Conservation (phyloP, 1,284 basidiomycete species). For the Trametes pubescens region DNA sequence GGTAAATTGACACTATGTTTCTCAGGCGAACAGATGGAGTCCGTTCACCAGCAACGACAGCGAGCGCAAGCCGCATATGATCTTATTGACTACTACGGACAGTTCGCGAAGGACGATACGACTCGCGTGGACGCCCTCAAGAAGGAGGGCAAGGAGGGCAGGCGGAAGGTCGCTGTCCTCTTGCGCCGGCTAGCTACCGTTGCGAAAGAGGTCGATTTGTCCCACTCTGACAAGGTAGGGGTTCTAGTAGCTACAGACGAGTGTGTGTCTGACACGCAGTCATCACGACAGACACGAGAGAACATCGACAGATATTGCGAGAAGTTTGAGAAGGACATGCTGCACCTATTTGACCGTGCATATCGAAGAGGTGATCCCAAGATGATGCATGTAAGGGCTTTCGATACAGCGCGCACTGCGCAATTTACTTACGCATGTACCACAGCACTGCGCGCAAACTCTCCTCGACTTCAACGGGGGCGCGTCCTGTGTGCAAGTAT, state of each 20-base stretch:
- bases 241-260: not conserved
- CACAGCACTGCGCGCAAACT: constrained; percentile 95
- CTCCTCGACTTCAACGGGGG: constrained; percentile 99
- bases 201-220: constrained; percentile 92
- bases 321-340: constrained; percentile 98
- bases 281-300: constrained; percentile 71
- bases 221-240: constrained; percentile 78
- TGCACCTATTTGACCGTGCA: constrained; percentile 93
- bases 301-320: constrained; percentile 96
- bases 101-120: constrained; percentile 89
- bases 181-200: constrained; percentile 89
- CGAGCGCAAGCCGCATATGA: constrained; percentile 95
- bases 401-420: not conserved
- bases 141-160: constrained; percentile 88
- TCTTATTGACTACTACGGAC: constrained; percentile 95
- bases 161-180: constrained; percentile 89
- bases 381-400: constrained; percentile 88
- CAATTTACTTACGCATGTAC: constrained; percentile 8
- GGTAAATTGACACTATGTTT: not conserved
- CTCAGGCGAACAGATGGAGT: constrained; percentile 94
- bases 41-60: constrained; percentile 91
- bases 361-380: constrained; percentile 98
- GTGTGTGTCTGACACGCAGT: not conserved
- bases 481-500: constrained; percentile 95
- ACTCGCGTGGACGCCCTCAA: constrained; percentile 80